phyloP scores from a whole-genome alignment of 331 rosid genomes.

The Quercus tomentella region DNA sequence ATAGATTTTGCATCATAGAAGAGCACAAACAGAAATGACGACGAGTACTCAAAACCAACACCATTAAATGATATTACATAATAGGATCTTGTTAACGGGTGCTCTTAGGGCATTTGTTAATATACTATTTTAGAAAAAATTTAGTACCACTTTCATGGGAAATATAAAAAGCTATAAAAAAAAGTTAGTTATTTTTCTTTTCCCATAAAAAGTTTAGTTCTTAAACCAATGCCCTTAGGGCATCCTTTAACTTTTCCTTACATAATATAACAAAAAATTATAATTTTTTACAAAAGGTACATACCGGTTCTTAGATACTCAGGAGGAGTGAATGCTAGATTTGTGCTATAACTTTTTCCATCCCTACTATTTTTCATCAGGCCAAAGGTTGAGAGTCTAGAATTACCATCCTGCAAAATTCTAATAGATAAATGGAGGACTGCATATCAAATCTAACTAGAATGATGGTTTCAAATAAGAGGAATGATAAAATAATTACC shows the following conservation, averaged over 20 bases:
- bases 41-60: not conserved
- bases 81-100: too few relatives aligned
- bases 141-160: too few relatives aligned
- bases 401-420: constrained; percentile 76
- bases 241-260: too few relatives aligned
- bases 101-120: too few relatives aligned
- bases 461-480: not conserved
- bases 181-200: not conserved
- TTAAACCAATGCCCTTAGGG: not conserved
- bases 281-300: not conserved
- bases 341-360: constrained; percentile 90
- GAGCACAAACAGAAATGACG: not conserved
- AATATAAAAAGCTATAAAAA: too few relatives aligned
- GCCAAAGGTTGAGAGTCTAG: constrained; percentile 78
- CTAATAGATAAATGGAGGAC: constrained; percentile 7
- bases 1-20: constrained; percentile 4
- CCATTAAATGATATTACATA: not conserved
- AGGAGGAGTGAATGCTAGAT: constrained; percentile 89
- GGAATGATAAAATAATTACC: constrained; percentile 32
- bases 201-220: too few relatives aligned
- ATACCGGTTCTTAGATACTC: constrained; percentile 86
- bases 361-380: constrained; percentile 90
- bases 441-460: constrained; percentile 8
- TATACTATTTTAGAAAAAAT: too few relatives aligned
- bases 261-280: not conserved